Evolutionary conservation across 2,329 filamentous ascomycete genomes (phyloP).

Genomic region (Torrubiellomyces zombiae): DNA sequence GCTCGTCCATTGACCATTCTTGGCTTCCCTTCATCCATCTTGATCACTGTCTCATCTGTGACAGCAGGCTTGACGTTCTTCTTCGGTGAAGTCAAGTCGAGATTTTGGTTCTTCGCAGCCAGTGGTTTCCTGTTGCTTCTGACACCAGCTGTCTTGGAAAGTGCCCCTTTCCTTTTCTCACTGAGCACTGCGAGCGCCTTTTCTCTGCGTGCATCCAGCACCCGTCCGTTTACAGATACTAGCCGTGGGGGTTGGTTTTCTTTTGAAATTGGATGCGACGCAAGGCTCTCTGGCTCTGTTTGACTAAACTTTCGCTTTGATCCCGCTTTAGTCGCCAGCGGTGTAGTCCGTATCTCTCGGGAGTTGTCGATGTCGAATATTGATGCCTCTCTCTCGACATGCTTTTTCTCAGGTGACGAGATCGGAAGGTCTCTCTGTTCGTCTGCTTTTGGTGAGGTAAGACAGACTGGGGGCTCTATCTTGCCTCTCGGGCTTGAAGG

Average conservation of each 20-base stretch:
- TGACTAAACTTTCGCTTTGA: constrained; percentile 42
- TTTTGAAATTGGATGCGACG: constrained; percentile 9
- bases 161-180: no score
- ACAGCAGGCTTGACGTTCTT: constrained; percentile 23
- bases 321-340: no score
- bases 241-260: constrained; percentile 12
- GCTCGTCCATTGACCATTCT: constrained; percentile 11
- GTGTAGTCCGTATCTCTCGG: no score
- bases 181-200: no score
- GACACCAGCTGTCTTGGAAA: not conserved
- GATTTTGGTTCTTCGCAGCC: constrained; percentile 41
- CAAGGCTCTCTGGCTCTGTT: constrained; percentile 31
- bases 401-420: constrained; percentile 14
- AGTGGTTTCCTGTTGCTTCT: constrained; percentile 25
- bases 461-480: constrained; percentile 14
- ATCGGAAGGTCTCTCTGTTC: constrained; percentile 4
- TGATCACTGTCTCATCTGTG: constrained; percentile 18
- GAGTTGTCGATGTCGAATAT: no score
- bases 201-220: no score
- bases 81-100: constrained; percentile 40
- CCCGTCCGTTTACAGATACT: no score
- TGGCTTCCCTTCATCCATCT: constrained; percentile 12
- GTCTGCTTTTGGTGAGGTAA: constrained; percentile 13
- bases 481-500: constrained; percentile 10
- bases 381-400: no score